These are phyloP conservation scores for Knoxdaviesia capensis DNA, from an alignment of 2,329 filamentous ascomycete genomes.

Conservation along the genomic window DNA sequence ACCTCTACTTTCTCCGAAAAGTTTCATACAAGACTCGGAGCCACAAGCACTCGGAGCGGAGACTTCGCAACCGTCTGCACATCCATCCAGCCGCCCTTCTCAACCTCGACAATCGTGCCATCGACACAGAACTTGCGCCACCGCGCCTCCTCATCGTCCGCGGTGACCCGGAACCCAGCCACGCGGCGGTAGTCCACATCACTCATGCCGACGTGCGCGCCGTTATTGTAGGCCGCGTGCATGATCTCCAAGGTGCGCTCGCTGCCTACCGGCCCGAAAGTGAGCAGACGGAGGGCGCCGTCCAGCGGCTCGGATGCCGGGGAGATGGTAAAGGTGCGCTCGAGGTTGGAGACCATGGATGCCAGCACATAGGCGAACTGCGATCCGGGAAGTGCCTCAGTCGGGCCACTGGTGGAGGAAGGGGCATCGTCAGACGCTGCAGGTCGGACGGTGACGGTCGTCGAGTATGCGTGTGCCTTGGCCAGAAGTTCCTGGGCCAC, in stretches of 20 bases:
- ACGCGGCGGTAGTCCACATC: conserved; percentile 57
- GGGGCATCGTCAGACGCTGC: conserved; percentile 6
- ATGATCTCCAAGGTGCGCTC: conserved; percentile 59
- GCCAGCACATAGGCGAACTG: conserved; percentile 59
- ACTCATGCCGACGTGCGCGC: conserved; percentile 30
- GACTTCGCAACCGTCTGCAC: conserved; percentile 28
- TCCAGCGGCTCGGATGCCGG: conserved; percentile 52
- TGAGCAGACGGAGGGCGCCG: conserved; percentile 48
- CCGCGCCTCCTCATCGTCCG: conserved; percentile 43
- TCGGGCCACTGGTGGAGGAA: conserved; percentile 11
- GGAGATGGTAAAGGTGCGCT: conserved; percentile 65
- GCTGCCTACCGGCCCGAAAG: conserved; percentile 49
- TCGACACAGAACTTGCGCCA: conserved; percentile 89
- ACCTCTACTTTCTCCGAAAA: conserved; percentile 1
- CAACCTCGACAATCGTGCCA: conserved; percentile 63
- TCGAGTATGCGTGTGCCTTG: conserved; percentile 28
- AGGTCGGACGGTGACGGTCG: conserved; percentile 17
- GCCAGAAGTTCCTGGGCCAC: conserved; percentile 58
- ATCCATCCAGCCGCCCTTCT: conserved; percentile 49
- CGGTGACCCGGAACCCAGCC: conserved; percentile 43
- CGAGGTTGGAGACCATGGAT: conserved; percentile 61
- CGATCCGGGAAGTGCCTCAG: conserved; percentile 6
- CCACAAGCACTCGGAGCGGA: conserved; percentile 17
- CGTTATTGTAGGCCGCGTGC: conserved; percentile 38
- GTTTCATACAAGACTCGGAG: neutral